Evolutionary conservation across 1,284 basidiomycete species (phyloP), one percentile per base, ranked within the genome.

Genomic region (Trametes hirsuta): DNA sequence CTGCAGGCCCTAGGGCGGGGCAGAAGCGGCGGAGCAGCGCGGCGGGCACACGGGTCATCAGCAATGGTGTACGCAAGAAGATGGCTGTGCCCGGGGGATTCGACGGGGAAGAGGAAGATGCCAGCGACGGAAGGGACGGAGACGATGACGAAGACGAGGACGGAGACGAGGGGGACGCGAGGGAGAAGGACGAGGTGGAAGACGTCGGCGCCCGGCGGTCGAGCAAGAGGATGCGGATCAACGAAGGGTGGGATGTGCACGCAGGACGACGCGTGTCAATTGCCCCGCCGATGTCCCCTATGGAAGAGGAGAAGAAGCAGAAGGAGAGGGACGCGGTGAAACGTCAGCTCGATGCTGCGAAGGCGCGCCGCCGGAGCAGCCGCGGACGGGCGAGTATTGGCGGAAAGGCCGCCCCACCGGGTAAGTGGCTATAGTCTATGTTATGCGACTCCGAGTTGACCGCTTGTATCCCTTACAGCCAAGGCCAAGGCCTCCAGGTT

Each of bases 351-450:
- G 87, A 90, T 55, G 73, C 79, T 12, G 87, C 80, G 66, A 85
- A 83, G 62, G 85, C 86, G 21, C 79, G 81, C 68, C 77, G 90
- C 63, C 77, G 87, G 67, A 91, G 90, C 65, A 89, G 87, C 66
- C 81, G 77, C 59, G 83, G 79, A 4, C 69, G 69, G 30, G 55
- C 59, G n/a, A 74, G 72, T 49, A 52, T 71, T n/a, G 70, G 62
- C n/a, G 63, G 66, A 2, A 70, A 62, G 52, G 60, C 53, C 10
- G 61, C 63, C 2, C 49, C 58, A 6, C 64, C 66, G 41, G 61
- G 74, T 75, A 41, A 61, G 73, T 69, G 47, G 34, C 53, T 22
- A 58, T 14, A 66, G 30, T 47, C 35, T 11, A 40, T 59, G 10
- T 39, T 41, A 4, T 30, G 12, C 48, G 1, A n/a, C 24, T 25